These are phyloP conservation scores for Penicillium sp. DNA, from an alignment of 2,329 filamentous ascomycete species.

Conservation along the genomic window DNA sequence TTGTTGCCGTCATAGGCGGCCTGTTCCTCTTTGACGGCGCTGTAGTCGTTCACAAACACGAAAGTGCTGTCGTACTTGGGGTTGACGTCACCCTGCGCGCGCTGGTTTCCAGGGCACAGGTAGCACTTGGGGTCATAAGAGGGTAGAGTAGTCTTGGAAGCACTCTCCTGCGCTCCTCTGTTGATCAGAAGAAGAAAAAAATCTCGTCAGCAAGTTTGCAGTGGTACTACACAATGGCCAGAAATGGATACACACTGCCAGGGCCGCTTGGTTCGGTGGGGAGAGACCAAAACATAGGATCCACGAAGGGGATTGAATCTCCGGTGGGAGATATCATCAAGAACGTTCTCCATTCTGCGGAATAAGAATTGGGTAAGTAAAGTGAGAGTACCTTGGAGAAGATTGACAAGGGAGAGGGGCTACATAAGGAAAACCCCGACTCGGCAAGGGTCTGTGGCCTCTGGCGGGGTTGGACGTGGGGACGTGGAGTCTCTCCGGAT, in stretches of 20 bases:
- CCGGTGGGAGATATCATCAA: conserved; percentile 95
- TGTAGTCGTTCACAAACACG: conserved; percentile 96
- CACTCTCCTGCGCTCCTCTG: conserved; percentile 76
- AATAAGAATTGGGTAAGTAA: background rate
- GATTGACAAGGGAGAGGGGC: conserved; percentile 1
- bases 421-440: conserved; percentile 4
- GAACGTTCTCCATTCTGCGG: conserved; percentile 67
- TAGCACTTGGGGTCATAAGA: conserved; percentile 91
- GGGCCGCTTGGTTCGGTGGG: conserved; percentile 92
- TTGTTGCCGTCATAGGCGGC: conserved; percentile 66
- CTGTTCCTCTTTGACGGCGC: conserved; percentile 92
- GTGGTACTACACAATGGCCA: background rate
- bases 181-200: background rate
- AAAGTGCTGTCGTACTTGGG: conserved; percentile 85
- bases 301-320: conserved; percentile 90
- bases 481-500: conserved; percentile 16
- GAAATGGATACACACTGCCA: conserved; percentile 74
- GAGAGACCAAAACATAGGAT: conserved; percentile 91
- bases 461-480: conserved; percentile 24
- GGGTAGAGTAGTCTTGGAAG: conserved; percentile 69
- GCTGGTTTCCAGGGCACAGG: conserved; percentile 86
- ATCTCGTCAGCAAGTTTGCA: background rate
- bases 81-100: conserved; percentile 83
- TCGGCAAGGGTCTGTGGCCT: conserved; percentile 3
- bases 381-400: conserved; percentile 11